phyloP scores from a whole-genome alignment of 2,329 filamentous ascomycete species.

The Phaeosphaeriaceae sp. region DNA sequence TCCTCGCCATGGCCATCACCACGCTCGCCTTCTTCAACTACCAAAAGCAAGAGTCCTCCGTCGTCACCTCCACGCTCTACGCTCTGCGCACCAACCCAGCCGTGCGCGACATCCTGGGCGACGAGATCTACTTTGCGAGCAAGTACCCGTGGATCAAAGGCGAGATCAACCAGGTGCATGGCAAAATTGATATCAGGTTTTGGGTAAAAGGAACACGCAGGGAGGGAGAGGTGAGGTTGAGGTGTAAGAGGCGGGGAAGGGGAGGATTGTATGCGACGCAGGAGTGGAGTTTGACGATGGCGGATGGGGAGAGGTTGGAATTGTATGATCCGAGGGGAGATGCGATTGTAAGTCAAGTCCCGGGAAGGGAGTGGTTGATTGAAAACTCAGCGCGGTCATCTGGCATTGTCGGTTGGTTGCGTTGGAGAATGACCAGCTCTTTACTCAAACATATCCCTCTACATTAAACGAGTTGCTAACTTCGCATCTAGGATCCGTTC shows the following conservation, averaged over 20 bases:
- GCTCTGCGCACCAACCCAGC: conserved; percentile 80
- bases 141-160: conserved; percentile 58
- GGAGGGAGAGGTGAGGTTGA: conserved; percentile 79
- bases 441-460: too few relatives aligned
- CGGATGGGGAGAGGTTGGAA: conserved; percentile 72
- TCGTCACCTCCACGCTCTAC: conserved; percentile 85
- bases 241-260: conserved; percentile 72
- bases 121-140: conserved; percentile 63
- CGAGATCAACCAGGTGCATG: conserved; percentile 92
- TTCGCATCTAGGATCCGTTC: too few relatives aligned
- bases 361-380: conserved; percentile 35
- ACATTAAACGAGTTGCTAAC: too few relatives aligned
- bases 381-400: background rate
- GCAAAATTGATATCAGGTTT: conserved; percentile 86
- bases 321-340: conserved; percentile 70
- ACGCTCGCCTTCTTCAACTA: conserved; percentile 98
- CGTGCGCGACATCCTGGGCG: conserved; percentile 80
- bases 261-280: conserved; percentile 82
- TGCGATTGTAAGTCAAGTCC: conserved; percentile 69
- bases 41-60: conserved; percentile 89
- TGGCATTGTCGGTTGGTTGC: too few relatives aligned
- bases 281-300: conserved; percentile 83
- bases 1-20: conserved; percentile 71
- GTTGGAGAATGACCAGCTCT: too few relatives aligned
- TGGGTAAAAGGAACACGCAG: conserved; percentile 80